Base-by-base conservation (phyloP, 148 eudicot genomes). In the Pharnaceum exiguum region DNA sequence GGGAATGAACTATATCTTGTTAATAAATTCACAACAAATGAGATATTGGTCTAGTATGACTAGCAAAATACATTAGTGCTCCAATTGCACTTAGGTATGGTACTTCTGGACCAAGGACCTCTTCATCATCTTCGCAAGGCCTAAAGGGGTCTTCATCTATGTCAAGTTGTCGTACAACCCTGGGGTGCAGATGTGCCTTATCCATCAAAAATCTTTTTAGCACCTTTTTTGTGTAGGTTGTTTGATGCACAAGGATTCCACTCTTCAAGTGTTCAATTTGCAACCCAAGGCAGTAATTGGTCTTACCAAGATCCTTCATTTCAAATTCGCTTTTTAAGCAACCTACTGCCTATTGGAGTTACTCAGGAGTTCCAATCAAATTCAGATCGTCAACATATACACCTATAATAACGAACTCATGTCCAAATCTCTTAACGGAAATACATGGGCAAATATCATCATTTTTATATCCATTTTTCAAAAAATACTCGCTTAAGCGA, bases 351-450 rank as follows among this genome's bases (percentile, higher is more conserved):
- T 59, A 17, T 16, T 4, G 13, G 13, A 49, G 11, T 48, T 62
- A 36, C 50, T 62, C 24, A 9, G 12, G 26, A 38, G 66, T 62
- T 26, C 57, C 57, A 16, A 36, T 9, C 17, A 62, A 10, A 36
- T 62, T 62, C 15, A 62, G 22, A 60, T 47, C 33, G 48, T 59
- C 63, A 45, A 46, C 53, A 44, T 30, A 59, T 28, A 59, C 29
- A 7, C 0, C 18, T 29, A 59, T 25, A 3, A 60, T 60, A 6
- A 19, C 21, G 15, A 60, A 47, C n/a, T 17, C 45, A 23, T 19
- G 48, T 60, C 38, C 42, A 8, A 10, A 5, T 19, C 33, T 60
- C 21, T 32, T 60, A 0, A 35, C 21, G 10, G 48, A 60, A 46
- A 47, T 24, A 12, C 45, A 46, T 47, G 32, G 19, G 35, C 55